These are phyloP conservation scores for Cercospora canescens DNA, from an alignment of 2,329 filamentous ascomycete genomes.

Conservation along the genomic window DNA sequence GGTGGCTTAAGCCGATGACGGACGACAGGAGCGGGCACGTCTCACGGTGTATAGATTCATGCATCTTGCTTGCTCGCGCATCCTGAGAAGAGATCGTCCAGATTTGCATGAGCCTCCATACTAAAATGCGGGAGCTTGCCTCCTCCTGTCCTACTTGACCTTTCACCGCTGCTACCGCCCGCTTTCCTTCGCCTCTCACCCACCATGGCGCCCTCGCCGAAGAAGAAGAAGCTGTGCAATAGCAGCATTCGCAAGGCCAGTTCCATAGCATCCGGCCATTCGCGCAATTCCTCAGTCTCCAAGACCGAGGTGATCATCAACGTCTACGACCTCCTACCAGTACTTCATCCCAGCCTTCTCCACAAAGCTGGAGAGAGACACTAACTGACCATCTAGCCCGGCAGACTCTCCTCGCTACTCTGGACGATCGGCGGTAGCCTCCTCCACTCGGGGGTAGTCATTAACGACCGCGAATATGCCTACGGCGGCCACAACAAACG, in stretches of 20 bases:
- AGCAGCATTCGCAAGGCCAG: background rate
- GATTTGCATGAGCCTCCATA: background rate
- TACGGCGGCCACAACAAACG: constrained; percentile 77
- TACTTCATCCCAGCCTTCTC: constrained; percentile 16
- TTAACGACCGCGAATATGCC: constrained; percentile 78
- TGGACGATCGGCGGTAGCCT: constrained; percentile 78
- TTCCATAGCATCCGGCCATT: background rate
- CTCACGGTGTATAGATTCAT: background rate
- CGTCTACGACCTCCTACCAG: constrained; percentile 40
- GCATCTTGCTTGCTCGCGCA: background rate
- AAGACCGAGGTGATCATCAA: constrained; percentile 39
- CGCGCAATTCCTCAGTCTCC: constrained; percentile 22
- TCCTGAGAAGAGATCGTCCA: background rate
- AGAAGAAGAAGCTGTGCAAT: background rate
- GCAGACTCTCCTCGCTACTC: constrained; percentile 71
- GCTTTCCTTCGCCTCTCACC: background rate
- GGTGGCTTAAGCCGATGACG: background rate
- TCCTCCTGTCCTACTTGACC: constrained; percentile 1
- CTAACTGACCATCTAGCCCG: constrained; percentile 54
- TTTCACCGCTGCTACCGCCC: background rate
- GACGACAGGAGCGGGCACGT: background rate
- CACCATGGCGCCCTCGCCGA: background rate
- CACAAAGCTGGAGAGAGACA: background rate
- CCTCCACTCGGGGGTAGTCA: constrained; percentile 79
- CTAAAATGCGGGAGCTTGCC: background rate